Evolutionary conservation across 768 basidiomycete genomes (phyloP).

Genomic region (Fomitopsis serialis): DNA sequence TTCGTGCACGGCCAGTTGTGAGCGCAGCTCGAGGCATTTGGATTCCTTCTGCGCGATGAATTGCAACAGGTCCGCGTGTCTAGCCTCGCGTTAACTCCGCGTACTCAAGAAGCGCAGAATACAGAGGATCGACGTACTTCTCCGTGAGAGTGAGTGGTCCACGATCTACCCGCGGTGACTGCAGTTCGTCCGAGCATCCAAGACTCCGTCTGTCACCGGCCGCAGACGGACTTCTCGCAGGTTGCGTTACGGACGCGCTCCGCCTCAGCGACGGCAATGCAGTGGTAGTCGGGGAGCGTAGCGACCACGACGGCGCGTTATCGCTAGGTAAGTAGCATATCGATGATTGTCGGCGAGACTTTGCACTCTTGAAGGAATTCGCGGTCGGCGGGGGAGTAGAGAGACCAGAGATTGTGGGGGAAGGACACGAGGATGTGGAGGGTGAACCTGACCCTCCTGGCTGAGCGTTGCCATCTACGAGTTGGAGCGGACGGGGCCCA

Average conservation of each 20-base stretch:
- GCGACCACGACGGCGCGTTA: constrained; percentile 19
- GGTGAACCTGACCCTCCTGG: constrained; percentile 13
- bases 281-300: constrained; percentile 18
- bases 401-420: constrained; percentile 17
- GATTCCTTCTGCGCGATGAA: constrained; percentile 87
- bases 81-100: constrained; percentile 22
- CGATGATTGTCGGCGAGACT: constrained; percentile 43
- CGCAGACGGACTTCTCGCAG: constrained; percentile 2
- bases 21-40: constrained; percentile 74
- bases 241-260: constrained; percentile 17
- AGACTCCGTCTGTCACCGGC: constrained; percentile 26
- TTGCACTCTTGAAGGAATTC: constrained; percentile 11
- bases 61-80: constrained; percentile 76
- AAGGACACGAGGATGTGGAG: constrained; percentile 22
- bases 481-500: constrained; percentile 44
- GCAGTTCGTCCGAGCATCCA: constrained; percentile 11
- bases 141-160: constrained; percentile 61
- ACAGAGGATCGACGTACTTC: constrained; percentile 42
- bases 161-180: constrained; percentile 12
- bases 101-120: background rate
- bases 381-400: constrained; percentile 17
- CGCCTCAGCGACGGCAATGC: constrained; percentile 12
- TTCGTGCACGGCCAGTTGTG: constrained; percentile 69
- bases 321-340: constrained; percentile 43
- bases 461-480: constrained; percentile 33